Evolutionary conservation across 2,329 filamentous ascomycete genomes (phyloP).

Genomic region (Bisporella sp.): DNA sequence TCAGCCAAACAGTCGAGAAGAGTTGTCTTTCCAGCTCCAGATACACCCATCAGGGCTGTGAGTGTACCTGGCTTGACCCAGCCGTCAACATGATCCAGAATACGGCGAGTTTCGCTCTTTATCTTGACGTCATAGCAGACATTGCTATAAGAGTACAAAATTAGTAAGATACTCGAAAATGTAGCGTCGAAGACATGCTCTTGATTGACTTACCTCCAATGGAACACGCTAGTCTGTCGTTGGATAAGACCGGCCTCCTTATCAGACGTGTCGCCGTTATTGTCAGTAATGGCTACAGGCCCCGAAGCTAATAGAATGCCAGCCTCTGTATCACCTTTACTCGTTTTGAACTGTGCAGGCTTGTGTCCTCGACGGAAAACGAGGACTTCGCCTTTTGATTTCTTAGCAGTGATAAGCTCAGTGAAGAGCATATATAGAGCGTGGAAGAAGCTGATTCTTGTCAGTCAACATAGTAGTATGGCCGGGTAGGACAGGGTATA

Average conservation of each 20-base stretch:
- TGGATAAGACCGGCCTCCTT: constrained; percentile 7
- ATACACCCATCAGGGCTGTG: constrained; percentile 50
- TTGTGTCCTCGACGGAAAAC: constrained; percentile 51
- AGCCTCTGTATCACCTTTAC: background rate
- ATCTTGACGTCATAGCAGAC: constrained; percentile 41
- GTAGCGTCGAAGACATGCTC: constrained; percentile 45
- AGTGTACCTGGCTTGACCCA: constrained; percentile 65
- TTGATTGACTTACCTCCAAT: constrained; percentile 12
- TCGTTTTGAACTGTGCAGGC: background rate
- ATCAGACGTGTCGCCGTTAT: background rate
- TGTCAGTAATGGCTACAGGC: background rate
- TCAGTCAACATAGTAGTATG: too few species aligned
- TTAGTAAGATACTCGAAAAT: too few species aligned
- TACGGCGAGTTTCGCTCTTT: constrained; percentile 49
- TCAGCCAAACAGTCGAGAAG: constrained; percentile 78
- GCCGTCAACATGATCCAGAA: constrained; percentile 60
- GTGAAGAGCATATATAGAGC: constrained; percentile 57
- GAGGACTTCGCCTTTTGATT: constrained; percentile 66
- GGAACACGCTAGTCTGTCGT: constrained; percentile 20
- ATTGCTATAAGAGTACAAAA: too few species aligned
- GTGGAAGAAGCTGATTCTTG: constrained; percentile 35
- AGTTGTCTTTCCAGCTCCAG: constrained; percentile 85
- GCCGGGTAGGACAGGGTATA: constrained; percentile 39
- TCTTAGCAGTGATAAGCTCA: constrained; percentile 36
- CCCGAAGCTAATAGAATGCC: background rate